Conservation (phyloP, 108 stramenopile species). For the Pseudonitzschia pungens region DNA sequence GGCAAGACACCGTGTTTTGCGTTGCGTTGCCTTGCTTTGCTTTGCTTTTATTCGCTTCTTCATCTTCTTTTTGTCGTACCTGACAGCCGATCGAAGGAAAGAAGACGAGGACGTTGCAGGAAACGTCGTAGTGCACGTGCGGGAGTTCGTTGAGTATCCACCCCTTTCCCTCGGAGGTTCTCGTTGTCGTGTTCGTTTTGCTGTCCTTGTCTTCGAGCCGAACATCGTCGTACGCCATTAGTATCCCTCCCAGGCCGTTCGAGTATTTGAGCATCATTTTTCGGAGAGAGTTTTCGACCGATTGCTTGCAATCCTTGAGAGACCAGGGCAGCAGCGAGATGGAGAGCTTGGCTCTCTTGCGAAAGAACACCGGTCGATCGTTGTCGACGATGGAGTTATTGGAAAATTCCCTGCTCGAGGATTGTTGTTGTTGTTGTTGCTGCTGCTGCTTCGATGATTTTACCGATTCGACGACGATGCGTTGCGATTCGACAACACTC, state of each 20-base stretch:
- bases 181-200: background rate
- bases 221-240: conserved; percentile 53
- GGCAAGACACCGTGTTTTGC: no score
- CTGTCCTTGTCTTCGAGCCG: background rate
- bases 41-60: background rate
- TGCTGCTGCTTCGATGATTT: background rate
- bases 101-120: conserved; percentile 53
- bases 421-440: background rate
- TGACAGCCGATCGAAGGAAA: conserved; percentile 37
- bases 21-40: no score
- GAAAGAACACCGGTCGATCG: conserved; percentile 27
- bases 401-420: background rate
- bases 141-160: conserved; percentile 60
- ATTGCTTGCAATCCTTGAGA: conserved; percentile 36
- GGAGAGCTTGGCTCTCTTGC: conserved; percentile 36
- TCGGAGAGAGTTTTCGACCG: conserved; percentile 39
- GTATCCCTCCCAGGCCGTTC: conserved; percentile 49
- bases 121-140: conserved; percentile 53
- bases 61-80: conserved; percentile 20
- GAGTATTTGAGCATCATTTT: conserved; percentile 44
- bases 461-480: background rate
- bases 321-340: conserved; percentile 51
- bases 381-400: background rate
- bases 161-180: conserved; percentile 36
- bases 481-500: background rate